Percentiles rank a stretch among this genome's conserved stretches.
phyloP scores from a whole-genome alignment of 2,329 filamentous ascomycete genomes.

The Exophiala spinifera region DNA sequence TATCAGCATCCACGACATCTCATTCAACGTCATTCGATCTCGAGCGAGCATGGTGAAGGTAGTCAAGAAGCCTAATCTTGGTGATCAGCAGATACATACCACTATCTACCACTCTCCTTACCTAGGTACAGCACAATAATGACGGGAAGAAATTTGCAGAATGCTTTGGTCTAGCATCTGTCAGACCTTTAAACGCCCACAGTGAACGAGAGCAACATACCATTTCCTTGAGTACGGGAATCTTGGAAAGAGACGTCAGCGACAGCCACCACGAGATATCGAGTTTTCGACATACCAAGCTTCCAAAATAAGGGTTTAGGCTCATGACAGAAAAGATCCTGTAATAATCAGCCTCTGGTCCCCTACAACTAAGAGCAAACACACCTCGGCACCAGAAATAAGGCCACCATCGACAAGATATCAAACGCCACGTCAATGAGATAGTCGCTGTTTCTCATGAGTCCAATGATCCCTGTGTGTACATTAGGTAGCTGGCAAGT shows the following conservation, averaged over 20 bases:
- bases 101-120: conserved; percentile 31
- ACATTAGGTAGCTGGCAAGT: conserved; percentile 3
- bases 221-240: conserved; percentile 92
- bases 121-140: conserved; percentile 78
- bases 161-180: conserved; percentile 68
- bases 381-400: conserved; percentile 78
- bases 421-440: conserved; percentile 82
- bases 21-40: conserved; percentile 52
- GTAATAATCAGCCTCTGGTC: conserved; percentile 13
- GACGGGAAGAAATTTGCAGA: conserved; percentile 75
- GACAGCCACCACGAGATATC: neutral
- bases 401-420: conserved; percentile 80
- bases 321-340: conserved; percentile 84
- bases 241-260: conserved; percentile 41
- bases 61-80: conserved; percentile 68
- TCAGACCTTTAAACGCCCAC: neutral
- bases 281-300: conserved; percentile 49
- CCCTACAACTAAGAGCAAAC: conserved; percentile 15
- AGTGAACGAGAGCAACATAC: conserved; percentile 38
- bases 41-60: conserved; percentile 64
- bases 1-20: conserved; percentile 60
- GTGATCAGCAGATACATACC: neutral
- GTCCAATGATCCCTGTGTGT: conserved; percentile 60
- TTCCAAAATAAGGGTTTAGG: conserved; percentile 86
- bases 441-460: conserved; percentile 56